These are phyloP conservation scores for Capniomyces stellatus DNA, from an alignment of 371 early-diverging fungal genomes.

Conservation along the genomic window DNA sequence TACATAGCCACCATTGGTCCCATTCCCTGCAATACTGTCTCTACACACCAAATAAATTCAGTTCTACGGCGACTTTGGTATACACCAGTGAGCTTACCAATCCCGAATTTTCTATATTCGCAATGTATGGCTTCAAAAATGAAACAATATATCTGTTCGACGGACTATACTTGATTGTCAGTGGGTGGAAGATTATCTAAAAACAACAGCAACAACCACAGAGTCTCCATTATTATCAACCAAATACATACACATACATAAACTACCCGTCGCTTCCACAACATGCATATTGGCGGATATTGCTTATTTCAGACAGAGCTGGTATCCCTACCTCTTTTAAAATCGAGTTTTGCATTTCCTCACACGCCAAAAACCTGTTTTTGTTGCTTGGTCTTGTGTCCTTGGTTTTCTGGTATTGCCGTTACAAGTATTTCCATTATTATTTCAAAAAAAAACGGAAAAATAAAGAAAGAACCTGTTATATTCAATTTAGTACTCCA, in stretches of 20 bases:
- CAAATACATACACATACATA: too few species aligned
- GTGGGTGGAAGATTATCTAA: constrained; percentile 3
- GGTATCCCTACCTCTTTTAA: background rate
- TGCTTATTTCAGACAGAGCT: background rate
- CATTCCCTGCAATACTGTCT: too few species aligned
- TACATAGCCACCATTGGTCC: too few species aligned
- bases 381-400: background rate
- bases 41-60: background rate
- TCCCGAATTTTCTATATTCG: background rate
- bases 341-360: background rate
- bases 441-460: too few species aligned
- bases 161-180: constrained; percentile 1
- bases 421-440: too few species aligned
- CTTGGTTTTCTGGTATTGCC: background rate
- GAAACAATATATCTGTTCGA: constrained; percentile 3
- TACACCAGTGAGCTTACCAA: background rate
- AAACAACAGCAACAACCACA: background rate
- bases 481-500: too few species aligned
- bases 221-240: background rate
- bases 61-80: background rate
- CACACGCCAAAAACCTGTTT: background rate
- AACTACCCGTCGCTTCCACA: too few species aligned
- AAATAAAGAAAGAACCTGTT: too few species aligned
- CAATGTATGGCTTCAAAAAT: constrained; percentile 2
- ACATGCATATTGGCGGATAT: background rate